Base-by-base conservation (phyloP, 768 basidiomycete species). In the Leccinum olivaceopallidum region DNA sequence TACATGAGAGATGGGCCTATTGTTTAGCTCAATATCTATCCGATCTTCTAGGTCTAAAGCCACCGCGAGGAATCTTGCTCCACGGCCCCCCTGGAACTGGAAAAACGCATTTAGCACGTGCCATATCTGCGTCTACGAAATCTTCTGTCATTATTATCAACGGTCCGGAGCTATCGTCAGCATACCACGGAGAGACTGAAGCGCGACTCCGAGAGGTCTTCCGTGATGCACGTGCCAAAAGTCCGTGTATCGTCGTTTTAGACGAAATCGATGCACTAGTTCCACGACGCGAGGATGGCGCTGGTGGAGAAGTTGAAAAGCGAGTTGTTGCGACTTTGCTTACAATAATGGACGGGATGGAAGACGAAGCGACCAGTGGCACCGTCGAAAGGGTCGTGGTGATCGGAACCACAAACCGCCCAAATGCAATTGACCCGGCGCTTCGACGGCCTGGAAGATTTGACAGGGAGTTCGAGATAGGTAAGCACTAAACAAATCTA, bases 41-140 rank as follows among this genome's bases (percentile, higher is more conserved):
- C 42, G 50, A 53, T 61, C n/a, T 58, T 55, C 24, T 57, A 85
- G 94, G 92, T 37, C 80, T 99, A n/a, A 95, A 92, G 67, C 95
- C 96, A 16, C 95, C 96, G n/a, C 87, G 92, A 51, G 97, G 97
- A 5, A 90, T 98, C 50, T 83, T 98, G 20, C 83, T 99, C 2
- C 89, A 98, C 73, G 97, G 97, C 12, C 95, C 95, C 12, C 94
- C 97, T 3, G 97, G 97, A 39, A 98, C 97, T 9, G 97, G 97
- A 16, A 99, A 99, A 77, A 99, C 97, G 0, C 94, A 97, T 69
- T 80, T 99, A 2, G 96, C 97, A 12, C 88, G 94, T 62, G 92
- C 95, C 14, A 95, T 99, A 60, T 95, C 96, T 4, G 83, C 87
- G 0, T 93, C 95, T 6, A 92, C 91, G 1, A 84, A 83, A 32